phyloP scores from a whole-genome alignment of 2,329 filamentous ascomycete species.

The Claviceps digitariae region DNA sequence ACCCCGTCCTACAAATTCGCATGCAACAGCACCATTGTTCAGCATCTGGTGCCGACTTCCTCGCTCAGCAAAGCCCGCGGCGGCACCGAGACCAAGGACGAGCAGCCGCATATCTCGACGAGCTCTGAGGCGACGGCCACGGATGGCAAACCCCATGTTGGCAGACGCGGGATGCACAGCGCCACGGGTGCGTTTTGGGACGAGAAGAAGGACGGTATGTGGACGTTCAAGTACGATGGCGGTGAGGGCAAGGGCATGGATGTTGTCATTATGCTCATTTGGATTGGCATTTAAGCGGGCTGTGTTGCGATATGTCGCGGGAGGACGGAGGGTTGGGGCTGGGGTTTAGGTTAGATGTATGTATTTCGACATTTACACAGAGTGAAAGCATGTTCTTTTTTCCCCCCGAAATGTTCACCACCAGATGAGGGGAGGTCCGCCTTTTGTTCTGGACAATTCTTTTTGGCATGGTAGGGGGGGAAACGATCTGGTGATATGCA shows the following conservation, averaged over 20 bases:
- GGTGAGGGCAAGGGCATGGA: slow-evolving; percentile 54
- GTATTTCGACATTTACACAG: not conserved
- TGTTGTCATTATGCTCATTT: slow-evolving; percentile 61
- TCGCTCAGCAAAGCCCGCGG: slow-evolving; percentile 46
- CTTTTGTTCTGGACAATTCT: not conserved
- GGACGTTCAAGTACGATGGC: slow-evolving; percentile 73
- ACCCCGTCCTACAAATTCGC: slow-evolving; percentile 77
- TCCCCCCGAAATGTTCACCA: not conserved
- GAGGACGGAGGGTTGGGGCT: no score
- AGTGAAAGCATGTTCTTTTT: not conserved
- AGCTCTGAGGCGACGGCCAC: slow-evolving; percentile 42
- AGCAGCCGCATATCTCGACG: slow-evolving; percentile 40
- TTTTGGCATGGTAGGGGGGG: not conserved
- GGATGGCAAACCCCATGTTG: slow-evolving; percentile 57
- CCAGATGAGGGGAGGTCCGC: not conserved
- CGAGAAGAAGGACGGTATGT: slow-evolving; percentile 81
- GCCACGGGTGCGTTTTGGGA: slow-evolving; percentile 82
- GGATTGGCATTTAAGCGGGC: slow-evolving; percentile 51
- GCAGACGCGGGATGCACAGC: slow-evolving; percentile 80
- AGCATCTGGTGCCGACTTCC: slow-evolving; percentile 65
- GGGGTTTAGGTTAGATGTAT: not conserved
- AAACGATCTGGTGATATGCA: not conserved
- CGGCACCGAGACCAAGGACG: slow-evolving; percentile 32
- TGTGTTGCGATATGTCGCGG: not conserved
- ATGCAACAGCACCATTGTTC: slow-evolving; percentile 96